Evolutionary conservation across 2,329 filamentous ascomycete genomes (phyloP).

Genomic region (Thelonectria olida): DNA sequence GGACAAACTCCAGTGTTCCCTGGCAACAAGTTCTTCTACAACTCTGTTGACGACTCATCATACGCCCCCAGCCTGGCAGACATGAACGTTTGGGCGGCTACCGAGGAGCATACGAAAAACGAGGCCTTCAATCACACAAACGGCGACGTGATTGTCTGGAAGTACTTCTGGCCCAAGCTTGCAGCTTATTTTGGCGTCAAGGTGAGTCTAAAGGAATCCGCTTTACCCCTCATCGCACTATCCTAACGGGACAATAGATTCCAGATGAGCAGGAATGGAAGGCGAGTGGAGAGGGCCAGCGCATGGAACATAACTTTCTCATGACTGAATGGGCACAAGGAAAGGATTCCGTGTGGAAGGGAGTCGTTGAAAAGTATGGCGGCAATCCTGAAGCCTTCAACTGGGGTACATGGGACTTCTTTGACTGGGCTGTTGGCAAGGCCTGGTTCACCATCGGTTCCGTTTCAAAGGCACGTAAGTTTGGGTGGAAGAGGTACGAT

Average conservation of each 20-base stretch:
- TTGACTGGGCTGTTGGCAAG: conserved; percentile 32
- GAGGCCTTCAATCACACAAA: conserved; percentile 29
- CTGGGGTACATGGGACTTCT: conserved; percentile 33
- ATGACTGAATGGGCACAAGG: conserved; percentile 29
- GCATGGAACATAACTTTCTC: conserved; percentile 27
- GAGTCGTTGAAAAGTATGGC: conserved; percentile 27
- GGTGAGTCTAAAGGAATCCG: not conserved
- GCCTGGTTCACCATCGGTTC: conserved; percentile 26
- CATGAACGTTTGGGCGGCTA: conserved; percentile 23
- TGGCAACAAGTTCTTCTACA: conserved; percentile 28
- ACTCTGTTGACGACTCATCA: conserved; percentile 23
- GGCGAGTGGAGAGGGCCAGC: conserved; percentile 23
- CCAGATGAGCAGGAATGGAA: conserved; percentile 23
- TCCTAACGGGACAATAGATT: not conserved
- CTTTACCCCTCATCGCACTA: not conserved
- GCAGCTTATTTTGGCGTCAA: conserved; percentile 17
- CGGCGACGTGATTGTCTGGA: conserved; percentile 25
- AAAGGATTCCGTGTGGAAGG: conserved; percentile 27
- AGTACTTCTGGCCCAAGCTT: conserved; percentile 22
- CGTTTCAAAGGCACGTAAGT: conserved; percentile 29
- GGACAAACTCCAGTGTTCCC: conserved; percentile 23
- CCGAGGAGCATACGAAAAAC: conserved; percentile 17
- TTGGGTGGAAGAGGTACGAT: conserved; percentile 29
- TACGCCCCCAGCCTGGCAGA: conserved; percentile 27
- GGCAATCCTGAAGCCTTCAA: conserved; percentile 24